Evolutionary conservation across 2,329 filamentous ascomycete species (phyloP).

Genomic region (Orbilia quercus): DNA sequence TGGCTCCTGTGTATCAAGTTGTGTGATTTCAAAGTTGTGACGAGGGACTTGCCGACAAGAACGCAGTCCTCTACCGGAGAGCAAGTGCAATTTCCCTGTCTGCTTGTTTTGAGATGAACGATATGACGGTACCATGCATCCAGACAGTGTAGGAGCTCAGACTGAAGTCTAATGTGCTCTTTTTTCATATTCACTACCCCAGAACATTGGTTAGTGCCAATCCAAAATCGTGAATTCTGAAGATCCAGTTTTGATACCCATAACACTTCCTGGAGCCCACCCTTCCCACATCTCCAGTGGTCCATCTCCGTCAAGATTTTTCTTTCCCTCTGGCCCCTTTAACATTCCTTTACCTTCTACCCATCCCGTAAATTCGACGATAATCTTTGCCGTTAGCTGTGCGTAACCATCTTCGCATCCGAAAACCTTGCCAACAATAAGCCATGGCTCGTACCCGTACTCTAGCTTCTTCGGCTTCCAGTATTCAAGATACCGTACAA

Average conservation of each 20-base stretch:
- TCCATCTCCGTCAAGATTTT: neutral
- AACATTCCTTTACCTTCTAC: conserved; percentile 1
- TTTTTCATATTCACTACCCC: conserved; percentile 32
- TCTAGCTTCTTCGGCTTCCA: conserved; percentile 19
- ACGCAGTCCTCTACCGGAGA: conserved; percentile 35
- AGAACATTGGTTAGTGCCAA: conserved; percentile 1
- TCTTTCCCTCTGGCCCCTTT: conserved; percentile 11
- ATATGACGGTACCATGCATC: conserved; percentile 28
- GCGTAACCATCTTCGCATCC: conserved; percentile 27
- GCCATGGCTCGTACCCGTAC: conserved; percentile 34
- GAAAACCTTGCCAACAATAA: conserved; percentile 33
- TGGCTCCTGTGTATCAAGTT: conserved; percentile 10
- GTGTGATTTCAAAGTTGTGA: conserved; percentile 6
- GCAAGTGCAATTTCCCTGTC: conserved; percentile 27
- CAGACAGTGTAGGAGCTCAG: neutral
- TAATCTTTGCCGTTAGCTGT: conserved; percentile 25
- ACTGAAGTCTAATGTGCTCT: conserved; percentile 12
- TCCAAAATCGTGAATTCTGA: no score
- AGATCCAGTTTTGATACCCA: conserved; percentile 4
- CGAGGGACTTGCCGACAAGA: conserved; percentile 1
- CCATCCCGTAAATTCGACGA: conserved; percentile 39
- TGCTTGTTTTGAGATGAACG: conserved; percentile 21
- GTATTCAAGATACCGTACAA: conserved; percentile 16
- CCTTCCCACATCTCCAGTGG: conserved; percentile 28
- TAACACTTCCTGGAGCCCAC: conserved; percentile 25